These are phyloP conservation scores for Trichoderma oligosporum DNA, from an alignment of 2,329 filamentous ascomycete genomes.

Conservation along the genomic window DNA sequence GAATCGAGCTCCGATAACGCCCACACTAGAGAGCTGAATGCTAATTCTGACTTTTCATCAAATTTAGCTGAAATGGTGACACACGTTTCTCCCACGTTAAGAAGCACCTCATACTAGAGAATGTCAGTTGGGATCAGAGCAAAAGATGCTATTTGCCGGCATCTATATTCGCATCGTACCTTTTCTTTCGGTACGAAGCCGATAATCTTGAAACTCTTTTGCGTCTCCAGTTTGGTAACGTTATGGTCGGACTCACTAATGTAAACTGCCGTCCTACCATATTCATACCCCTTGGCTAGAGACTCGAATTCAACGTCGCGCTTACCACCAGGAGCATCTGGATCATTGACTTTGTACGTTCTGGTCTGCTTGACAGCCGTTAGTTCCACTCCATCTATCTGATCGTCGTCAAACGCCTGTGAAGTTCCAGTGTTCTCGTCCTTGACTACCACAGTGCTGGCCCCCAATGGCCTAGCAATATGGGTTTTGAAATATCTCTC, in stretches of 20 bases:
- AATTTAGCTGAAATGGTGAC: conserved; percentile 72
- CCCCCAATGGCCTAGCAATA: conserved; percentile 67
- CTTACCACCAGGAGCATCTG: conserved; percentile 71
- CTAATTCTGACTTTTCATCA: conserved; percentile 78
- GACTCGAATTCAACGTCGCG: conserved; percentile 76
- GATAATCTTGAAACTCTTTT: conserved; percentile 71
- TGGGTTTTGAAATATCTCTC: conserved; percentile 89
- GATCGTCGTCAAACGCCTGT: conserved; percentile 46
- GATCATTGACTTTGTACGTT: conserved; percentile 76
- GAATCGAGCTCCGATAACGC: conserved; percentile 80
- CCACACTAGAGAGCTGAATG: conserved; percentile 84
- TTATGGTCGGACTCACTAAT: conserved; percentile 84
- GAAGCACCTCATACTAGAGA: conserved; percentile 70
- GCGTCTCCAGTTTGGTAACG: conserved; percentile 80
- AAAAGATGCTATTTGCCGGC: not conserved
- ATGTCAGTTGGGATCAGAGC: conserved; percentile 19
- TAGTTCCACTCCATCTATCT: conserved; percentile 54
- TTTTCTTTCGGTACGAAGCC: conserved; percentile 76
- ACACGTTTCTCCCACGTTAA: conserved; percentile 77
- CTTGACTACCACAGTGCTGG: conserved; percentile 69
- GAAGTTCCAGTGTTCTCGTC: conserved; percentile 49
- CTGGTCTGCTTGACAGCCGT: conserved; percentile 72
- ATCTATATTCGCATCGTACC: conserved; percentile 40
- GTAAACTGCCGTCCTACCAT: conserved; percentile 85
- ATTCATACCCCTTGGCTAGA: conserved; percentile 89